Evolutionary conservation across 129 eudicot genomes (phyloP), one percentile per base, ranked within the genome.

Genomic region (Arctium minus): DNA sequence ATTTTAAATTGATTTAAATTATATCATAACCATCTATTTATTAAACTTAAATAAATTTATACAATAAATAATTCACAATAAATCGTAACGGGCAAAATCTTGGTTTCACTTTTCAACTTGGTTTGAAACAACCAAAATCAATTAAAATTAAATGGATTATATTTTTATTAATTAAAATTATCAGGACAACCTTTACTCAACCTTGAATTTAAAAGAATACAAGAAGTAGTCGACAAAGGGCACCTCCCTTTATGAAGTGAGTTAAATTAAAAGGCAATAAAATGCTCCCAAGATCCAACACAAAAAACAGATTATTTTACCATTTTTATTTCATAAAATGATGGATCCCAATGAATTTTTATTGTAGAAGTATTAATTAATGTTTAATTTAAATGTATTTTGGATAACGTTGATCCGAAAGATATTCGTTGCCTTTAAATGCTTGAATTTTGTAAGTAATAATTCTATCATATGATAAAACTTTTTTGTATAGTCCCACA

Each of bases 241-340:
- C 65, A 79, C 40, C 30, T 37, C 76, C 31, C 75, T 79, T 79
- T 79, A 79, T 39, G 67, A 40, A 6, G 60, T 81, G 73, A 73
- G 8, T 31, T 62, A 81, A 74, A 30, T 81, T 81, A 40, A 74
- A 37, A 73, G 46, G 37, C 36, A 74, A 81, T 56, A 81, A 30
- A 74, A 37, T 81, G 85, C 35, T 74, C 80, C 85, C 80, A 81
- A 64, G 85, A 74, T 81, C 85, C 85, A 74, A 81, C 80, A 74
- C 35, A 75, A 40, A 81, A 81, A 64, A 37, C 4, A 67, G 12
- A 67, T 40, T 81, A 74, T 36, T 74, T 65, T 40, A 44, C 75
- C 80, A 81, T 81, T 64, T 78, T 38, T 22, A 74, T 56, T 64
- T 64, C 79, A 64, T 74, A 40, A 64, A 37, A 38, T 72, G 73